These are phyloP conservation scores for Aeminium ludgeri DNA, from an alignment of 495 filamentous ascomycete species.

Conservation along the genomic window DNA sequence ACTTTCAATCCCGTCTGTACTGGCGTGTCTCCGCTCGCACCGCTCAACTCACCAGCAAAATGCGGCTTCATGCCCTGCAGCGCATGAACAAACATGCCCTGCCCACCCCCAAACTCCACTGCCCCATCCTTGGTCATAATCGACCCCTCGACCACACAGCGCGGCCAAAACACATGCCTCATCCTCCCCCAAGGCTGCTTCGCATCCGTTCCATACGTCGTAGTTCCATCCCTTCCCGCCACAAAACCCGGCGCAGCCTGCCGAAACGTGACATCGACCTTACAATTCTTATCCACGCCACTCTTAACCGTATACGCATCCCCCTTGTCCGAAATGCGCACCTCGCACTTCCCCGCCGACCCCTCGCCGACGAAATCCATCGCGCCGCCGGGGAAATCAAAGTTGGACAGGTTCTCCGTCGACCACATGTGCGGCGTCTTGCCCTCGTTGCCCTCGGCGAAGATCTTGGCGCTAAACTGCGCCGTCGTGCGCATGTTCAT, in stretches of 20 bases:
- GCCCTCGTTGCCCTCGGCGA: slow-evolving; percentile 44
- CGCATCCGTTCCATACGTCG: slow-evolving; percentile 69
- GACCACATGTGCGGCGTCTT: slow-evolving; percentile 58
- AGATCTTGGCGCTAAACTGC: slow-evolving; percentile 86
- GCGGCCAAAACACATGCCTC: slow-evolving; percentile 84
- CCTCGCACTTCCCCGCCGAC: slow-evolving; percentile 53
- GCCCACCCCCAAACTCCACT: slow-evolving; percentile 59
- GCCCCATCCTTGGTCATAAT: slow-evolving; percentile 70
- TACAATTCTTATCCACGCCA: slow-evolving; percentile 50
- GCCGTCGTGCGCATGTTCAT: slow-evolving; percentile 77
- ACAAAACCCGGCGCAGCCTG: slow-evolving; percentile 64
- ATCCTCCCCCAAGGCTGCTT: slow-evolving; percentile 79
- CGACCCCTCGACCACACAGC: slow-evolving; percentile 60
- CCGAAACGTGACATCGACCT: slow-evolving; percentile 72
- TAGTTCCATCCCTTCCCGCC: slow-evolving; percentile 72
- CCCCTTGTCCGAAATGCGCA: slow-evolving; percentile 72
- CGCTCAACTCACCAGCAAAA: slow-evolving; percentile 50
- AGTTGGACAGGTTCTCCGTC: slow-evolving; percentile 55
- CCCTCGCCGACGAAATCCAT: slow-evolving; percentile 43
- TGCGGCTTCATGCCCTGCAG: slow-evolving; percentile 98
- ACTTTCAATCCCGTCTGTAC: too few species aligned
- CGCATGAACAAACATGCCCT: slow-evolving; percentile 59
- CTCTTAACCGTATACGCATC: slow-evolving; percentile 73
- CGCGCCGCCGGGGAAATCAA: slow-evolving; percentile 70
- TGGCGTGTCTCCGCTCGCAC: slow-evolving; percentile 8